phyloP scores from a whole-genome alignment of 257 asterid species.

The Nicotiana obtusifolia region DNA sequence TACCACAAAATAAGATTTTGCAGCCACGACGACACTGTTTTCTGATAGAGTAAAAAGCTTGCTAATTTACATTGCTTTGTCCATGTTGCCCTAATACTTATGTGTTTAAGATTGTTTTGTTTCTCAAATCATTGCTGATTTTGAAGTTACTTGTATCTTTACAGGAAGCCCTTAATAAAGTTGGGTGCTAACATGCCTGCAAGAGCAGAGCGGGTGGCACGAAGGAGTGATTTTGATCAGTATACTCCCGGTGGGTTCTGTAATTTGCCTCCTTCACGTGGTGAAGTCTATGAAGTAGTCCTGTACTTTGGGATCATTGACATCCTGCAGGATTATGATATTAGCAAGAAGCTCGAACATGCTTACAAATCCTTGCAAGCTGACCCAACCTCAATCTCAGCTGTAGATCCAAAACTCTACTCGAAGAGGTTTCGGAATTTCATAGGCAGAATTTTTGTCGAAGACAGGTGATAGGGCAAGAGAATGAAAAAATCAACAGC shows the following conservation, averaged over 20 bases:
- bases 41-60: neutral
- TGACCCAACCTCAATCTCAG: conserved; percentile 82
- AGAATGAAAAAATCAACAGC: neutral
- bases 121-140: neutral
- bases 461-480: conserved; percentile 48
- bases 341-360: conserved; percentile 90
- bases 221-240: conserved; percentile 77
- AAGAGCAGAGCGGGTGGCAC: conserved; percentile 66
- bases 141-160: conserved; percentile 1
- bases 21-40: neutral
- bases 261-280: conserved; percentile 37
- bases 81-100: neutral
- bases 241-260: conserved; percentile 46
- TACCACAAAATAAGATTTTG: neutral
- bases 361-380: conserved; percentile 91
- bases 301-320: conserved; percentile 92
- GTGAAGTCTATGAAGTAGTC: conserved; percentile 69
- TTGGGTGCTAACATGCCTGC: conserved; percentile 99
- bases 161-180: conserved; percentile 74
- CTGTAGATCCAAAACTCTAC: conserved; percentile 88
- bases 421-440: conserved; percentile 85
- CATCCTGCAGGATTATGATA: conserved; percentile 86
- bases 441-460: conserved; percentile 66
- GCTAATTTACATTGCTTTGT: neutral
- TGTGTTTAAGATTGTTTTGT: neutral